Evolutionary conservation across 345 rosid species (phyloP).

Genomic region (Populus simonii): DNA sequence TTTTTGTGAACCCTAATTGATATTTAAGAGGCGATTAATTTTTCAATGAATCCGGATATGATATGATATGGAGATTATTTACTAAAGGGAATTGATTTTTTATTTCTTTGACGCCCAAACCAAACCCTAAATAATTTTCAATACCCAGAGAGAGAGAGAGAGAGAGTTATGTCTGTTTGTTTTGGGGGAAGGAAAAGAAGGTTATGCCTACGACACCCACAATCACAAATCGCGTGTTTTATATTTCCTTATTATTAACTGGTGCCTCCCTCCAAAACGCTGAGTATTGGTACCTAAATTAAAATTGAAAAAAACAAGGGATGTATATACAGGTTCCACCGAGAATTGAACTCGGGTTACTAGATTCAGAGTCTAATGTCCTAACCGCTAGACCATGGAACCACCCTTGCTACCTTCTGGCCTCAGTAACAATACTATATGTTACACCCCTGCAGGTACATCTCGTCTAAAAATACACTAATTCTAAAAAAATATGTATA

Average conservation of each 20-base stretch:
- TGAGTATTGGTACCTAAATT: not conserved
- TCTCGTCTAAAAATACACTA: too few relatives aligned
- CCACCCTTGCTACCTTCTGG: accelerated
- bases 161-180: not conserved
- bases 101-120: not conserved
- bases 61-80: not conserved
- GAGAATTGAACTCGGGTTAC: slow-evolving; percentile 38
- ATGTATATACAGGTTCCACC: not conserved
- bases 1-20: not conserved
- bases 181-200: not conserved
- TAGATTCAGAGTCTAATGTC: slow-evolving; percentile 21
- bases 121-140: not conserved
- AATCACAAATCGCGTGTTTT: not conserved
- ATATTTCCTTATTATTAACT: not conserved
- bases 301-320: too few relatives aligned
- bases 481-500: too few relatives aligned
- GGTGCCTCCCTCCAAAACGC: not conserved
- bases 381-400: not conserved
- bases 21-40: not conserved
- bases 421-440: accelerated
- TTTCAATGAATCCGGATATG: not conserved
- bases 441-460: too few relatives aligned
- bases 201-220: not conserved
- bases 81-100: not conserved
- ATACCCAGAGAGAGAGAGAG: not conserved